These are phyloP conservation scores for Dactylellina leptospora DNA, from an alignment of 2,329 filamentous ascomycete genomes.

Conservation along the genomic window DNA sequence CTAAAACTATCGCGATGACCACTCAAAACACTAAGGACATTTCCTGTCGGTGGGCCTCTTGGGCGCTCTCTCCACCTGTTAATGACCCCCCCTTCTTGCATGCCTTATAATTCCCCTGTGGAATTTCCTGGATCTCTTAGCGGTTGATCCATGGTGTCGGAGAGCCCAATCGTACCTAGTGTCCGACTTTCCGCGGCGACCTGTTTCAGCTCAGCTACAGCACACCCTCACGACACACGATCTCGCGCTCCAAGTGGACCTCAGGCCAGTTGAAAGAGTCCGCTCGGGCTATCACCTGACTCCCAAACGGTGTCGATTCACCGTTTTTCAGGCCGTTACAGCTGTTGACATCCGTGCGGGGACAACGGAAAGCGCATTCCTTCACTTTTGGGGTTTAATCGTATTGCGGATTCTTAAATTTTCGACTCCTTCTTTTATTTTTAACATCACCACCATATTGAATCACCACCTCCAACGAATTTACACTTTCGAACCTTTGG, in stretches of 20 bases:
- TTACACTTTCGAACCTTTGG: background rate
- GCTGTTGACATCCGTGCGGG: background rate
- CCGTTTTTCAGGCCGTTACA: constrained; percentile 1
- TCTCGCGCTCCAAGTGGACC: constrained; percentile 8
- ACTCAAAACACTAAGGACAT: background rate
- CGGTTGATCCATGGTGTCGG: constrained; percentile 51
- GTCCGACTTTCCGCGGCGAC: constrained; percentile 34
- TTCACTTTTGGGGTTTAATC: background rate
- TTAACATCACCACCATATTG: background rate
- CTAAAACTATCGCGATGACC: constrained; percentile 1
- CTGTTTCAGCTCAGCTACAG: constrained; percentile 50
- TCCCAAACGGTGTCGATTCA: constrained; percentile 4
- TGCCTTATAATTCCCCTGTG: background rate
- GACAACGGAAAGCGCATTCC: background rate
- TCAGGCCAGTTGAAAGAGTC: background rate
- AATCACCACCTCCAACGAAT: background rate
- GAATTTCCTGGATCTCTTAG: constrained; percentile 38
- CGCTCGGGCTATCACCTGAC: constrained; percentile 34
- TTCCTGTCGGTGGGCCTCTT: constrained; percentile 11
- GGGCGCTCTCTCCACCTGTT: no score
- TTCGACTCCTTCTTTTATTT: background rate
- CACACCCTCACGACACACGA: constrained; percentile 13
- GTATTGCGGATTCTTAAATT: background rate
- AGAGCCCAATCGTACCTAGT: constrained; percentile 48
- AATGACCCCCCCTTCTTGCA: constrained; percentile 1